A percentile compares a stretch with the other conserved stretches of the same genome.
These are phyloP conservation scores for Phanerochaete sordida DNA, from an alignment of 768 basidiomycete species.

Conservation along the genomic window DNA sequence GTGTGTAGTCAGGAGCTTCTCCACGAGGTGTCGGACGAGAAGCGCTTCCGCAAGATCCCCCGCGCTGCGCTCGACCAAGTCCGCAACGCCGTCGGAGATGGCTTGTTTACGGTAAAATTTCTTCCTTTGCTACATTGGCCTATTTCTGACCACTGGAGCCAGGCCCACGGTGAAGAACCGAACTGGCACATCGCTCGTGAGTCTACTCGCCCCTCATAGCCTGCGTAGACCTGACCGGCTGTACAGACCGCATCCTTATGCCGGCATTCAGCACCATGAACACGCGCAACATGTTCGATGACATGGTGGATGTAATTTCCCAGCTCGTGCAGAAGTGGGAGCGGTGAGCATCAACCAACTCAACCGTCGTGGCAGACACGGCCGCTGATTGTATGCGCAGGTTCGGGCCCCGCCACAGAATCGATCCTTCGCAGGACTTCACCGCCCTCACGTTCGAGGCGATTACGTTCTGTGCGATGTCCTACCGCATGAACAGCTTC, in stretches of 20 bases:
- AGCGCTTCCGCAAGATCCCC: constrained; percentile 38
- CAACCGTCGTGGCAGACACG: neutral
- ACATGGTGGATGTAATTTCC: constrained; percentile 42
- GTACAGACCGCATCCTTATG: constrained; percentile 35
- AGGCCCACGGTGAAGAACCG: constrained; percentile 36
- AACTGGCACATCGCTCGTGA: constrained; percentile 46
- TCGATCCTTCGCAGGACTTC: constrained; percentile 44
- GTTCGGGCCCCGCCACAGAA: constrained; percentile 37
- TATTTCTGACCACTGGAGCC: neutral
- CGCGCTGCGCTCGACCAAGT: constrained; percentile 31
- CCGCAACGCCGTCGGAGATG: constrained; percentile 38
- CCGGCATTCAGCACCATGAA: constrained; percentile 41
- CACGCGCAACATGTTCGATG: constrained; percentile 43
- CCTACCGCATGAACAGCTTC: constrained; percentile 20
- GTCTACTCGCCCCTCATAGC: constrained; percentile 5
- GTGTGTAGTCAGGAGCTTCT: constrained; percentile 35
- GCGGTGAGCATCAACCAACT: constrained; percentile 22
- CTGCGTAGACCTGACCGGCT: neutral
- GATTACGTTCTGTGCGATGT: constrained; percentile 42
- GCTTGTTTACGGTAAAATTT: constrained; percentile 34
- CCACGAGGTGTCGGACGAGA: constrained; percentile 42
- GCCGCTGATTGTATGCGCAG: neutral
- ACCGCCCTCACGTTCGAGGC: constrained; percentile 46
- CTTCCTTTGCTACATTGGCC: neutral
- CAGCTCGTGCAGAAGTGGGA: constrained; percentile 45